These are phyloP conservation scores for Paraurostyla sp. DNA, from an alignment of 73 alveolate species.

Conservation along the genomic window DNA sequence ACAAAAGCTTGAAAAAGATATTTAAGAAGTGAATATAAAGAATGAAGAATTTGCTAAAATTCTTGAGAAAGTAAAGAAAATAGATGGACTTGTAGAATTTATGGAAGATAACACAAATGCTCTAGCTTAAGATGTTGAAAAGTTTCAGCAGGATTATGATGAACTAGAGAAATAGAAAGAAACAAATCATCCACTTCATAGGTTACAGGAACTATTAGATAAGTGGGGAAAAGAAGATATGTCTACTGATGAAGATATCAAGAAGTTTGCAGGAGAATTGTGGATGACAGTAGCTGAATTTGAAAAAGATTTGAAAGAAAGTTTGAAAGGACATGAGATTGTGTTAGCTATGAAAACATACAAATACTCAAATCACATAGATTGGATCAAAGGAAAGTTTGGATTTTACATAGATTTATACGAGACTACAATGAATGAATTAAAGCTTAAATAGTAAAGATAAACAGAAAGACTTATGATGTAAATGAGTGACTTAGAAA, in stretches of 20 bases:
- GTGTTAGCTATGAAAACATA: background rate
- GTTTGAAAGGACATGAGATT: conserved; percentile 51
- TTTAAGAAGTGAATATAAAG: background rate
- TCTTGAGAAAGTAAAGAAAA: conserved; percentile 15
- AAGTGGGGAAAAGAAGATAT: conserved; percentile 40
- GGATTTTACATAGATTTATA: conserved; percentile 33
- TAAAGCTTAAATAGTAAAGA: background rate
- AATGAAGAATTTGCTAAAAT: conserved; percentile 42
- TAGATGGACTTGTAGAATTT: conserved; percentile 14
- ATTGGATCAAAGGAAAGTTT: conserved; percentile 43
- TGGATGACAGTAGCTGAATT: conserved; percentile 54
- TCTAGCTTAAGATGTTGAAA: conserved; percentile 10
- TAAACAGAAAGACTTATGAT: background rate
- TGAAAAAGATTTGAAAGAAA: conserved; percentile 51
- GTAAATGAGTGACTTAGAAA: conserved; percentile 23
- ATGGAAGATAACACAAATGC: conserved; percentile 44
- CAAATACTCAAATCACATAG: conserved; percentile 27
- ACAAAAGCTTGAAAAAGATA: conserved; percentile 37
- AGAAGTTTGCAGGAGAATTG: conserved; percentile 37
- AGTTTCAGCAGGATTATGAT: conserved; percentile 26
- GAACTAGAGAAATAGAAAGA: conserved; percentile 10
- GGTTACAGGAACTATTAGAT: conserved; percentile 22
- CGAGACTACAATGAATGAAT: conserved; percentile 35
- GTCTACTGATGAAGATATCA: conserved; percentile 16
- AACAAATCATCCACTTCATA: background rate